Base-by-base conservation (phyloP, 2,329 filamentous ascomycete species). In the Cladosporium cucumerinum region DNA sequence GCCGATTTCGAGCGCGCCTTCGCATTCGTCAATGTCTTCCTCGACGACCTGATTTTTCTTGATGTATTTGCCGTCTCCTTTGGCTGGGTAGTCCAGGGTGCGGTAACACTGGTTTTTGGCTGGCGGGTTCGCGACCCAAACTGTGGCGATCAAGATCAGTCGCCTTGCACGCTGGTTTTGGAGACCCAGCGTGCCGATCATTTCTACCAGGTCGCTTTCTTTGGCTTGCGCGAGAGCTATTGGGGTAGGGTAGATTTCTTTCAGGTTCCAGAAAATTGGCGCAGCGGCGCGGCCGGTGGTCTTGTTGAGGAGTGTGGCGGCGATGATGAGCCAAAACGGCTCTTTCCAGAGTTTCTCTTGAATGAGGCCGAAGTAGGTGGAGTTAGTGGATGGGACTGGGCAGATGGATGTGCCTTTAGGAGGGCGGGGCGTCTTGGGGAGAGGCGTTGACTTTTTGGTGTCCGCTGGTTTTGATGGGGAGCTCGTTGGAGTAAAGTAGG, bases 301-400 rank as follows among this genome's bases (percentile, higher is more conserved):
- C 66, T 90, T 88, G 75, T 94, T 94, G 32, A 97, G 86, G 71
- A 97, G 93, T 0, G 91, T 92, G 5, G 93, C 88, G 14, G 90
- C 92, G 32, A 97, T 82, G 1, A 97, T 84, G 1, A 97, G 85
- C 68, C 87, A 88, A 76, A 96, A 97, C 0, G 93, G 90, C 64
- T 92, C 84, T 58, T 85, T 77, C 1, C 87, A 87, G 18, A 96
- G 85, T 68, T 88, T 85, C 74, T 97, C 93, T 75, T 97, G 93
- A 43, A 97, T 87, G 1, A 97, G 83, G 0, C 93, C 93, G 73
- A 96, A 97, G 6, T 73, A 76, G 0, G 82, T 73, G 0, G 85
- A 81, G 8, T 84, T 82, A 36, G 93, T 85, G 0, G 87, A 84
- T 0, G 92, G 90, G 68, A 94, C 91, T 1, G 80, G 81, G 7